phyloP scores from a whole-genome alignment of 192 early-diverging fungal genomes.

The Chytriomyces sp. region DNA sequence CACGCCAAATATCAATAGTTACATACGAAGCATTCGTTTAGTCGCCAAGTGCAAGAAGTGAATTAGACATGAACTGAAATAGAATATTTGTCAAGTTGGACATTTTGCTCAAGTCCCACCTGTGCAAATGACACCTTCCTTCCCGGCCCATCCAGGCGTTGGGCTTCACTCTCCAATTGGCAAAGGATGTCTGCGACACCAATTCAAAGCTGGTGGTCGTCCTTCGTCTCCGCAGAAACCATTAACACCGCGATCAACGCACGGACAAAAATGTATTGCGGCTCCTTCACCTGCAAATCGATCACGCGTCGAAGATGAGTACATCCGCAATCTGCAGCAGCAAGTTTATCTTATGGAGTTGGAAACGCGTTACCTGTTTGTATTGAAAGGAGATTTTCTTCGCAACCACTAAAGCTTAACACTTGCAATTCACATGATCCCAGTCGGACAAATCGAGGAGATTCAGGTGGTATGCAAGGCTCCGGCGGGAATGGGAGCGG shows the following conservation, averaged over 20 bases:
- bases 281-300: neutral
- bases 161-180: constrained; percentile 22
- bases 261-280: neutral
- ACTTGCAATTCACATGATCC: neutral
- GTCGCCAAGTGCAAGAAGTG: too few species aligned
- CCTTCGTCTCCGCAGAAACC: neutral
- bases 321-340: constrained; percentile 63
- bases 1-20: too few species aligned
- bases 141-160: constrained; percentile 15
- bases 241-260: neutral
- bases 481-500: neutral
- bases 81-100: too few species aligned
- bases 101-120: too few species aligned
- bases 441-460: neutral
- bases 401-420: neutral
- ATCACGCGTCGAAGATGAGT: constrained; percentile 54
- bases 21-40: too few species aligned
- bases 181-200: constrained; percentile 10
- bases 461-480: neutral
- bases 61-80: too few species aligned
- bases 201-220: neutral
- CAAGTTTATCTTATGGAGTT: constrained; percentile 65
- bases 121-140: neutral
- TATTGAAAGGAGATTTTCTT: neutral
- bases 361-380: constrained; percentile 62